Percentiles rank a stretch among this genome's conserved stretches.
phyloP scores from a whole-genome alignment of 2,329 filamentous ascomycete species.

The Paecilomyces formosus region DNA sequence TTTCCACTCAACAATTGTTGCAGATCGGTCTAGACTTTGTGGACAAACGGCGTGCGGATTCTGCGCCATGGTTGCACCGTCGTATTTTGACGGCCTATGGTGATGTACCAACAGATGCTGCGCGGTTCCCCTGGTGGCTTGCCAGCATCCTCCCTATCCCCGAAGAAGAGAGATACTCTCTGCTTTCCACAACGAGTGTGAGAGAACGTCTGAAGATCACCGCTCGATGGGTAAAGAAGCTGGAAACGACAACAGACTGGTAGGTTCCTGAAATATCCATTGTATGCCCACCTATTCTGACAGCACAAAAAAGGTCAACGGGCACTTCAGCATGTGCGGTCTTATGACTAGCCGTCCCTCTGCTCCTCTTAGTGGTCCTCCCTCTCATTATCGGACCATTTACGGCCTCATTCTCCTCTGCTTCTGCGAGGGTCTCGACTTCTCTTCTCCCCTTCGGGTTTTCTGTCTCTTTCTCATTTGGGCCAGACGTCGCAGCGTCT shows the following conservation, averaged over 20 bases:
- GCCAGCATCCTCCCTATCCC: slow-evolving; percentile 71
- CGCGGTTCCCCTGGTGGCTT: slow-evolving; percentile 83
- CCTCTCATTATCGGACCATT: slow-evolving; percentile 18
- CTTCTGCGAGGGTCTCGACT: slow-evolving; percentile 20
- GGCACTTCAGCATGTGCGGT: slow-evolving; percentile 15
- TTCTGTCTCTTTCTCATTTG: slow-evolving; percentile 28
- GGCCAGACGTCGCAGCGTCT: slow-evolving; percentile 4
- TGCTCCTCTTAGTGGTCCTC: slow-evolving; percentile 25
- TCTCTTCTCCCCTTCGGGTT: slow-evolving; percentile 28
- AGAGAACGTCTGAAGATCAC: slow-evolving; percentile 77
- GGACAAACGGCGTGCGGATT: slow-evolving; percentile 57
- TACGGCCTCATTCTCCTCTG: slow-evolving; percentile 11
- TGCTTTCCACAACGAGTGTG: slow-evolving; percentile 68
- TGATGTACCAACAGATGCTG: slow-evolving; percentile 66
- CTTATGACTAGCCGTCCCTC: slow-evolving; percentile 38
- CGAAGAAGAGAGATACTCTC: slow-evolving; percentile 69
- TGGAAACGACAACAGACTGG: slow-evolving; percentile 63
- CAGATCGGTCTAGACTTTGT: slow-evolving; percentile 61
- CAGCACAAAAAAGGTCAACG: slow-evolving; percentile 6
- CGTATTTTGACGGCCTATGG: slow-evolving; percentile 69
- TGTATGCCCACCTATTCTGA: neutral
- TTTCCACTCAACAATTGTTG: slow-evolving; percentile 66
- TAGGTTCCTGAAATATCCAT: slow-evolving; percentile 40
- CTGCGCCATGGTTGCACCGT: slow-evolving; percentile 67
- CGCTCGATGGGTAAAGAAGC: slow-evolving; percentile 66